Conservation (phyloP, 192 early-diverging fungal species). For the Coemansia sp. region DNA sequence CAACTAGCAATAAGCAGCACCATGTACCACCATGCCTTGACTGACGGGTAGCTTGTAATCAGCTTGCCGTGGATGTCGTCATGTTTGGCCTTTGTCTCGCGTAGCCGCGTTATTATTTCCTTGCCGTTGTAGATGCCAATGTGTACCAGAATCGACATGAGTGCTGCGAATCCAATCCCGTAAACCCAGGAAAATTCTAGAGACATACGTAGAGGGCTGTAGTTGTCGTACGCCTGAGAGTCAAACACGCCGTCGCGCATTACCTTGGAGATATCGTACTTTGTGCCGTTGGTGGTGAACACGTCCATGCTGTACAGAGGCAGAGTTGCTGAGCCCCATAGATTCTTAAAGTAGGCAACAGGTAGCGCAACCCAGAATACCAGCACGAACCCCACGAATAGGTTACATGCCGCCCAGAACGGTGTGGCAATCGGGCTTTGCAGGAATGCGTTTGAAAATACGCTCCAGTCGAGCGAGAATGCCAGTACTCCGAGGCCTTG, state of each 20-base stretch:
- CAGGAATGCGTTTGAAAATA: conserved; percentile 60
- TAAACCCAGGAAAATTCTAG: conserved; percentile 71
- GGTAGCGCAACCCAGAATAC: conserved; percentile 79
- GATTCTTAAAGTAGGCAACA: conserved; percentile 66
- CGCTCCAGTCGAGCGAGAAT: conserved; percentile 77
- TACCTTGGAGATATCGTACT: conserved; percentile 61
- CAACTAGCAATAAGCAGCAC: conserved; percentile 57
- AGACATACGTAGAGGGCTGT: conserved; percentile 69
- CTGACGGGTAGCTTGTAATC: conserved; percentile 71
- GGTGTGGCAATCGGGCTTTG: conserved; percentile 72
- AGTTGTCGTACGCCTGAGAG: conserved; percentile 58
- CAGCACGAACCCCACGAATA: conserved; percentile 67
- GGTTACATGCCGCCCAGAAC: conserved; percentile 72
- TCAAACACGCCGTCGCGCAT: conserved; percentile 59
- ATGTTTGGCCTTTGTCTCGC: conserved; percentile 58
- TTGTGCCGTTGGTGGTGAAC: conserved; percentile 58
- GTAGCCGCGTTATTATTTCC: conserved; percentile 65
- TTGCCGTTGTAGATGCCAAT: conserved; percentile 67
- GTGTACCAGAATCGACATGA: conserved; percentile 71
- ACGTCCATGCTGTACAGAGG: conserved; percentile 66
- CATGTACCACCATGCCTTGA: conserved; percentile 76
- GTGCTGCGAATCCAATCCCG: conserved; percentile 66
- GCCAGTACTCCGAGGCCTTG: conserved; percentile 68
- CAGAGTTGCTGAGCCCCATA: conserved; percentile 61
- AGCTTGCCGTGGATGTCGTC: conserved; percentile 75